These are phyloP conservation scores for Phoenix roebelenii DNA, from an alignment of 176 grass and related monocot genomes.

Conservation along the genomic window DNA sequence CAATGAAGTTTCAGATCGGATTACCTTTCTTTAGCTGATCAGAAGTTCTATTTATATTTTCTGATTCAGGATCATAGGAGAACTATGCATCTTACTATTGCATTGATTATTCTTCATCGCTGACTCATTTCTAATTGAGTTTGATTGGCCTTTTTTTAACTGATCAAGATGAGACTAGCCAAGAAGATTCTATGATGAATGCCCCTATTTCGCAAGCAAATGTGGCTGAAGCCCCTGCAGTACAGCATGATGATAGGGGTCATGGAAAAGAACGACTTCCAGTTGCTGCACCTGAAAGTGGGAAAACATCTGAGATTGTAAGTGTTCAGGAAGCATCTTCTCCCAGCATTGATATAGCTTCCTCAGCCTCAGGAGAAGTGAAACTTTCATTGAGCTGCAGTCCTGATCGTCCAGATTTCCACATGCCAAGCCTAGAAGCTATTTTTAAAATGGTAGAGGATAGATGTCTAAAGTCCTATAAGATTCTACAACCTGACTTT, in stretches of 20 bases:
- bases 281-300: slow-evolving; percentile 2
- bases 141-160: slow-evolving; percentile 16
- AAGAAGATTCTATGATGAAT: slow-evolving; percentile 7
- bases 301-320: slow-evolving; percentile 16
- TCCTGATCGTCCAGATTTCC: slow-evolving; percentile 30
- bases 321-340: slow-evolving; percentile 23
- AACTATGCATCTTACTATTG: too few relatives aligned
- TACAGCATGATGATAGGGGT: slow-evolving; percentile 7
- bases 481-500: slow-evolving; percentile 39
- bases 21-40: too few relatives aligned
- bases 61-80: too few relatives aligned
- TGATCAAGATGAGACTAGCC: slow-evolving; percentile 12
- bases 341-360: slow-evolving; percentile 46
- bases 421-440: slow-evolving; percentile 38
- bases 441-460: slow-evolving; percentile 52
- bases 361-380: slow-evolving; percentile 48
- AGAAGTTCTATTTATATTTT: too few relatives aligned
- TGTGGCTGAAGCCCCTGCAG: slow-evolving; percentile 3
- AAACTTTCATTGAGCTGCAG: slow-evolving; percentile 44
- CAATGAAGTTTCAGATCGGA: too few relatives aligned
- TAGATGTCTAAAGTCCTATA: slow-evolving; percentile 46
- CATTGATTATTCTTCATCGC: background rate
- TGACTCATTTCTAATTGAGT: slow-evolving; percentile 20
- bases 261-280: slow-evolving; percentile 4
- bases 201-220: slow-evolving; percentile 14